Conservation (phyloP, 768 basidiomycete species). For the Leccinum boreale region DNA sequence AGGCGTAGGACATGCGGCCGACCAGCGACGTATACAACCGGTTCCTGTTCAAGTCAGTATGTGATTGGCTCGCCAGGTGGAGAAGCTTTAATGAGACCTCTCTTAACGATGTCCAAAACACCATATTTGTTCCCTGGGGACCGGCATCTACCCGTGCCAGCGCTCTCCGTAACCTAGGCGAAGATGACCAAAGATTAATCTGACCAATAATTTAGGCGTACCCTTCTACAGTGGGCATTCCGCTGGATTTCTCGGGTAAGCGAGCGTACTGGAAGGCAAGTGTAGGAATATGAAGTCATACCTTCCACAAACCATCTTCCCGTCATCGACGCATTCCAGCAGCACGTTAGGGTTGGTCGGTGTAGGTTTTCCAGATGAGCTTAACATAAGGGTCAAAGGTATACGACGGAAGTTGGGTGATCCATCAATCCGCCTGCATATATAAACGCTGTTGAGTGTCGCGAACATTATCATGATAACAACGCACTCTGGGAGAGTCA, state of each 20-base stretch:
- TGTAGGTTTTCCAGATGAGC: constrained; percentile 23
- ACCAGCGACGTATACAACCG: constrained; percentile 86
- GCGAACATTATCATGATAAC: not conserved
- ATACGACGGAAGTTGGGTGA: constrained; percentile 90
- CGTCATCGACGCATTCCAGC: constrained; percentile 36
- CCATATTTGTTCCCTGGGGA: constrained; percentile 67
- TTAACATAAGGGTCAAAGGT: constrained; percentile 53
- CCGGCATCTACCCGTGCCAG: constrained; percentile 77
- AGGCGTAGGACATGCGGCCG: constrained; percentile 88
- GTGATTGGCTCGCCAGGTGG: not conserved
- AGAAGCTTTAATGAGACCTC: constrained; percentile 52
- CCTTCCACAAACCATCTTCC: constrained; percentile 79
- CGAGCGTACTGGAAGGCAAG: constrained; percentile 18
- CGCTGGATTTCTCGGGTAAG: constrained; percentile 42
- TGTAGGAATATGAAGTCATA: constrained; percentile 25
- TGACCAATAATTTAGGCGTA: not conserved
- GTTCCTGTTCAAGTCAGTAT: constrained; percentile 54
- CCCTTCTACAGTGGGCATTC: constrained; percentile 94
- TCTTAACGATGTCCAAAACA: constrained; percentile 93
- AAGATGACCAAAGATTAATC: constrained; percentile 1
- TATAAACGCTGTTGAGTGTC: constrained; percentile 1
- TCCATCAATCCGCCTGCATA: constrained; percentile 78
- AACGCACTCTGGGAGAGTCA: constrained; percentile 87
- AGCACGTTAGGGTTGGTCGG: constrained; percentile 33
- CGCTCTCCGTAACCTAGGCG: constrained; percentile 67